Percentiles rank a stretch among this genome's conserved stretches.
Evolutionary conservation across 768 basidiomycete species (phyloP).

Genomic region (Gelatoporia subvermispora): DNA sequence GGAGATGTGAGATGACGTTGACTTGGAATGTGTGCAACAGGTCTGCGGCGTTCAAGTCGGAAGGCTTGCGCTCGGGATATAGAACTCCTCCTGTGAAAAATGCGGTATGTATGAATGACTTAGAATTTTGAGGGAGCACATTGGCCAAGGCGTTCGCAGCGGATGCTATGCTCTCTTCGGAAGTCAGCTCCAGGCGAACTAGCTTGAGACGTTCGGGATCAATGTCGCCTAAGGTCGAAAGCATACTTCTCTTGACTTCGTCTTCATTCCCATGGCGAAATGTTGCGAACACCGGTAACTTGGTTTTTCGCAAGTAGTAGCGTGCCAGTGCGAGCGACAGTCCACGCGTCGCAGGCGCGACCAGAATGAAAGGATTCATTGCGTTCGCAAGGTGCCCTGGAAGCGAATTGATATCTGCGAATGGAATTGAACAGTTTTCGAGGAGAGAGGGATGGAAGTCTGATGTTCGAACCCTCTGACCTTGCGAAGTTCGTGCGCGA

Average conservation of each 20-base stretch:
- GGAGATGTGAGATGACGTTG: constrained; percentile 56
- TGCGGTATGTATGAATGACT: constrained; percentile 45
- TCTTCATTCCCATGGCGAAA: constrained; percentile 36
- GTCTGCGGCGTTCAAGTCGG: constrained; percentile 38
- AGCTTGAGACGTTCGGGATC: constrained; percentile 42
- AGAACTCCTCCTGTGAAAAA: constrained; percentile 54
- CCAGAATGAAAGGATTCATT: constrained; percentile 41
- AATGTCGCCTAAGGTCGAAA: constrained; percentile 37
- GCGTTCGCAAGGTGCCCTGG: too few relatives aligned
- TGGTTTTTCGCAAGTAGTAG: constrained; percentile 45
- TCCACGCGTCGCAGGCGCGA: constrained; percentile 53
- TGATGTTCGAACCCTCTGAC: too few relatives aligned
- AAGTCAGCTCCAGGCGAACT: constrained; percentile 46
- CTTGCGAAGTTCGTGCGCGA: too few relatives aligned
- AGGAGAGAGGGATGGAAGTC: too few relatives aligned
- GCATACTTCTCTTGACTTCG: constrained; percentile 35
- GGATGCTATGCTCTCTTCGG: constrained; percentile 44
- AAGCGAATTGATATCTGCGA: too few relatives aligned
- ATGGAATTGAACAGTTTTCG: too few relatives aligned
- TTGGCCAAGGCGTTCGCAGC: constrained; percentile 40
- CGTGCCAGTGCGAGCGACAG: constrained; percentile 52
- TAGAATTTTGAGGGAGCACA: constrained; percentile 25
- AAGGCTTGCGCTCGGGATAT: constrained; percentile 49
- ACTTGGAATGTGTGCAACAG: constrained; percentile 46
- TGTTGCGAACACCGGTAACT: constrained; percentile 51